A percentile compares a stretch with the other conserved stretches of the same genome.
Evolutionary conservation across 306 rosid genomes (phyloP).

Genomic region (Castanopsis chinensis): DNA sequence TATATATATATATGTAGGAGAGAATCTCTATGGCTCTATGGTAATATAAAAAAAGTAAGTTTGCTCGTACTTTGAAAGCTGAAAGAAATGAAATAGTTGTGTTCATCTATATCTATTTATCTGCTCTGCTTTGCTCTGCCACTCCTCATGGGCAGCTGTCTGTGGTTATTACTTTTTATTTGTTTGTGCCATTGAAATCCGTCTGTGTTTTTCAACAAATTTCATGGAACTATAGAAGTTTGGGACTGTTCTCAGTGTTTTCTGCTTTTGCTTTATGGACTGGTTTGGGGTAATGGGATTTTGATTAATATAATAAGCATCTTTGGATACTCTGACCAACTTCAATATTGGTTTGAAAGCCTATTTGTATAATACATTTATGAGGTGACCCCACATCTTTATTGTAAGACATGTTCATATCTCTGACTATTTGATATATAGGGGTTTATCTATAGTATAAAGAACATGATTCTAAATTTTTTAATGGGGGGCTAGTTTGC

Average conservation of each 20-base stretch:
- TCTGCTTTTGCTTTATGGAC: constrained; percentile 14
- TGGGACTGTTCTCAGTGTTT: background rate
- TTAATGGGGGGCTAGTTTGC: background rate
- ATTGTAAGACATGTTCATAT: background rate
- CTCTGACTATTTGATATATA: constrained; percentile 1
- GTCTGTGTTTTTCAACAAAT: background rate
- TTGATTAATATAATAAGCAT: constrained; percentile 13
- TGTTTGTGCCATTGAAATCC: background rate
- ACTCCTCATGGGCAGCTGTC: constrained; percentile 11
- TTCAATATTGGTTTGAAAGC: constrained; percentile 1
- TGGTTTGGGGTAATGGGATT: background rate
- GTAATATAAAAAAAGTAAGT: constrained; percentile 7
- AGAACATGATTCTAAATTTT: background rate
- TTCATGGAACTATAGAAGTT: background rate
- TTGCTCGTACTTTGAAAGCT: background rate
- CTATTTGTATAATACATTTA: background rate
- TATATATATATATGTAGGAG: constrained; percentile 2
- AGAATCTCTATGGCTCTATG: constrained; percentile 38
- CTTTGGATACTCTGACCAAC: constrained; percentile 54
- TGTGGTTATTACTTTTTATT: constrained; percentile 9
- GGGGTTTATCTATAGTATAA: background rate
- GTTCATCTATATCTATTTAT: background rate
- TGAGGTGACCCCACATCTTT: constrained; percentile 19
- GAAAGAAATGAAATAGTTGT: constrained; percentile 13
- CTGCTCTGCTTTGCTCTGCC: background rate